phyloP scores from a whole-genome alignment of 768 basidiomycete genomes.

The Pulveroboletus sp. region DNA sequence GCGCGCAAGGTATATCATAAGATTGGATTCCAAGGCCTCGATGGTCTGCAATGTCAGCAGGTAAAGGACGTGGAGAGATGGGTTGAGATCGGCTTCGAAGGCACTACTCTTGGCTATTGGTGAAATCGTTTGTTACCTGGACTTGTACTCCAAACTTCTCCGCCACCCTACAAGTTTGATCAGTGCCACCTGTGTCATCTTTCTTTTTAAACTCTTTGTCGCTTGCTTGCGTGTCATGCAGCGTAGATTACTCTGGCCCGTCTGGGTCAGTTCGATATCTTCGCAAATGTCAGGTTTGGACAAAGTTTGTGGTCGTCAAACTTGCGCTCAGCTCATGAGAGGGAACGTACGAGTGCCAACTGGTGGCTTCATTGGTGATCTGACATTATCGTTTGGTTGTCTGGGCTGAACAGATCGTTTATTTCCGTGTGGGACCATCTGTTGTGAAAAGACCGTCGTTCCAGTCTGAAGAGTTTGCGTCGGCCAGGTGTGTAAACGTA shows the following conservation, averaged over 20 bases:
- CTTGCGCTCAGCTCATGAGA: too few relatives aligned
- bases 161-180: neutral
- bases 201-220: neutral
- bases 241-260: constrained; percentile 6
- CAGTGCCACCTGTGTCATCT: neutral
- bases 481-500: too few relatives aligned
- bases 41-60: neutral
- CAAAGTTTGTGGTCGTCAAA: too few relatives aligned
- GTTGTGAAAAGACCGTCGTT: too few relatives aligned
- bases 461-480: too few relatives aligned
- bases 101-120: constrained; percentile 17
- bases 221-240: constrained; percentile 3
- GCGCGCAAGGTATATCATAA: constrained; percentile 22
- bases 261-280: neutral
- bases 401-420: too few relatives aligned
- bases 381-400: too few relatives aligned
- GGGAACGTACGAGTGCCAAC: too few relatives aligned
- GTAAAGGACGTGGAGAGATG: constrained; percentile 16
- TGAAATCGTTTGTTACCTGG: neutral
- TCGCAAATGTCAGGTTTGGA: too few relatives aligned
- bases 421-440: too few relatives aligned
- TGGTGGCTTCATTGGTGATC: too few relatives aligned
- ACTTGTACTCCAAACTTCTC: neutral
- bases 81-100: constrained; percentile 16
- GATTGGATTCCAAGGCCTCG: constrained; percentile 21